Evolutionary conservation across 345 rosid genomes (phyloP), one percentile per base, ranked within the genome.

Genomic region (Firmiana major): DNA sequence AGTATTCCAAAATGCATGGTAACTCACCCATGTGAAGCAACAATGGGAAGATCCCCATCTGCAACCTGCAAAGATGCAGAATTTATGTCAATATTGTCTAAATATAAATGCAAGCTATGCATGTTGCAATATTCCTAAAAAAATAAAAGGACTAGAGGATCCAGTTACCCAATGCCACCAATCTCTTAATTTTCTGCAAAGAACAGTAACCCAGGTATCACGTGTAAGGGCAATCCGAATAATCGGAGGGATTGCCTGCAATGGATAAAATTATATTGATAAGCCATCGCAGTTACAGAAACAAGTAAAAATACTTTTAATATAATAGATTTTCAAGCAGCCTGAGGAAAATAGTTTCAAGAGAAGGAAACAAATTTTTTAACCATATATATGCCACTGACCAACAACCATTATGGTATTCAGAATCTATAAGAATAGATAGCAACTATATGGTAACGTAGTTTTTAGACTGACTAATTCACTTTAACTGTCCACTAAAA

Each of bases 131-230:
- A n/a, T 63, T 28, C 48, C 19, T 21, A 75, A 49, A 64, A 7
- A 12, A 55, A 63, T 49, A 49, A 55, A 26, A 63, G 71, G 49
- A 75, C 21, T 7, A 31, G 5, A 63, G 19, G 12, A 9, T 34
- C 78, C 38, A 63, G 71, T 87, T 92, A 97, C 99, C 99, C 98
- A 92, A 82, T 91, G 97, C 99, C 99, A 97, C 93, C 98, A 92
- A 88, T 97, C 97, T 87, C 97, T 86, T 84, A 97, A 82, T 84
- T 97, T 97, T 89, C 96, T 87, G 91, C 98, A 92, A 85, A 97
- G 84, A 79, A 97, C 96, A 38, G 99, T 97, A 79, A 97, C 81
- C 99, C 99, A 97, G 73, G 98, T 94, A 85, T 91, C 99, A 26
- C 91, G 98, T 59, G 98, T 97, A 68, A 94, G 98, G 73, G 98